Percentiles rank a stretch among this genome's conserved stretches.
Conservation (phyloP, 257 asterid genomes). For the Rehmannia glutinosa region DNA sequence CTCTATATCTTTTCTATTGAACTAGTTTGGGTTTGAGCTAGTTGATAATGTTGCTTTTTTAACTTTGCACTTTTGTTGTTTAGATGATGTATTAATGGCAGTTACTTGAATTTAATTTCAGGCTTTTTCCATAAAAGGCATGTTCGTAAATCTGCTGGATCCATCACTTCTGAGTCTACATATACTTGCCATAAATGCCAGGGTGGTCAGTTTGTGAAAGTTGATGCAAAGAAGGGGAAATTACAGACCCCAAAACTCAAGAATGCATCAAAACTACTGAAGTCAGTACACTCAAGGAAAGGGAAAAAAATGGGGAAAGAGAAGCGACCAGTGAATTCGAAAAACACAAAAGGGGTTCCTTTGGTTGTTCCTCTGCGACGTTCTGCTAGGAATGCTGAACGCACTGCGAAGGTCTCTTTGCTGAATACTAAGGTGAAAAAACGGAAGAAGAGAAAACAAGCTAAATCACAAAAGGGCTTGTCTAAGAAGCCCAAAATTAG, state of each 20-base stretch:
- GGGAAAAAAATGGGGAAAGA: conserved; percentile 38
- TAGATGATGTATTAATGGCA: conserved; percentile 9
- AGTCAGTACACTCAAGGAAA: conserved; percentile 33
- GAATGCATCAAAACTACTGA: conserved; percentile 40
- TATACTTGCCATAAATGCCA: conserved; percentile 72
- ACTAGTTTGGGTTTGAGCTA: conserved; percentile 15
- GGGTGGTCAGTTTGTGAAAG: conserved; percentile 33
- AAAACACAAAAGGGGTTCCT: conserved; percentile 36
- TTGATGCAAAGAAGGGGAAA: conserved; percentile 32
- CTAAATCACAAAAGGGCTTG: conserved; percentile 36
- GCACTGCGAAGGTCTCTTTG: conserved; percentile 32
- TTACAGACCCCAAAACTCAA: conserved; percentile 25
- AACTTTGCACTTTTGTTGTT: conserved; percentile 9
- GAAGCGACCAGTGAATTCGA: conserved; percentile 36
- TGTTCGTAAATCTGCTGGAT: conserved; percentile 52
- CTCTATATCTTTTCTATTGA: conserved; percentile 2
- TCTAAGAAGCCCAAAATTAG: conserved; percentile 33
- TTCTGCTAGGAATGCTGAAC: conserved; percentile 72
- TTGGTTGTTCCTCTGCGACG: conserved; percentile 74
- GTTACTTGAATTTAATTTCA: conserved; percentile 32
- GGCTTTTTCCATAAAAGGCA: conserved; percentile 78
- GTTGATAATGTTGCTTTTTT: conserved; percentile 9
- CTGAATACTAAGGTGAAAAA: conserved; percentile 39
- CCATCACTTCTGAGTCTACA: conserved; percentile 29
- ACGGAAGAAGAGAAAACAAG: conserved; percentile 46